Evolutionary conservation across 768 basidiomycete genomes (phyloP), one percentile per base, ranked within the genome.

Genomic region (Trametes villosa): DNA sequence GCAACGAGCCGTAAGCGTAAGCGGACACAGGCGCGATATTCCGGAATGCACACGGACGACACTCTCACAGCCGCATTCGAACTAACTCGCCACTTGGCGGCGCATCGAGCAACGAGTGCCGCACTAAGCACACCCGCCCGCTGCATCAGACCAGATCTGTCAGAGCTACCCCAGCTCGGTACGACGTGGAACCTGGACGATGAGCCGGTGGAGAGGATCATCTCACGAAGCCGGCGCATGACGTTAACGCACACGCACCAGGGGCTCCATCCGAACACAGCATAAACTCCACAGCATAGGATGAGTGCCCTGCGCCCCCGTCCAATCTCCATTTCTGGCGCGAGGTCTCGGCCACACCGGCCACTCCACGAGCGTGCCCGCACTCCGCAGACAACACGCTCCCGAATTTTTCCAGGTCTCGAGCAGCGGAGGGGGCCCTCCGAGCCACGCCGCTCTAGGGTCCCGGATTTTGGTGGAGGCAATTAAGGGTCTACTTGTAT

Each of bases 401-500:
- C 22, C 22, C 42, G 22, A 9, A 9, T 20, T 22, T 20, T 4
- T 8, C 42, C 42, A 44, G 9, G 9, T 17, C 22, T 3, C 22
- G 42, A 20, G 17, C 22, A 20, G 3, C 42, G 42, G 42, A 15
- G 36, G 18, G 4, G 36, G 13, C 4, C 36, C 33, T 18, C 36
- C 9, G 9, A 7, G 36, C 38, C 51, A 27, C 51, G 26, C 38
- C n/a, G 24, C 22, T 41, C 53, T 17, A 31, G 20, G 26, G 12
- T 41, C 29, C 30, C 24, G 22, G 27, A 26, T 12, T 12, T 6
- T 12, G 22, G 6, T n/a, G 34, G 11, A 27, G 20, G 29, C 47
- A 15, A 57, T 57, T 24, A 41, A 40, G 6, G n/a, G 34, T 57
- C 46, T 57, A 31, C 36, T 49, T 49, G 46, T 57, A 57, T 59